A percentile compares a stretch with the other conserved stretches of the same genome.
Evolutionary conservation across 108 stramenopile genomes (phyloP).

Genomic region (Pelagomonas calceolata): DNA sequence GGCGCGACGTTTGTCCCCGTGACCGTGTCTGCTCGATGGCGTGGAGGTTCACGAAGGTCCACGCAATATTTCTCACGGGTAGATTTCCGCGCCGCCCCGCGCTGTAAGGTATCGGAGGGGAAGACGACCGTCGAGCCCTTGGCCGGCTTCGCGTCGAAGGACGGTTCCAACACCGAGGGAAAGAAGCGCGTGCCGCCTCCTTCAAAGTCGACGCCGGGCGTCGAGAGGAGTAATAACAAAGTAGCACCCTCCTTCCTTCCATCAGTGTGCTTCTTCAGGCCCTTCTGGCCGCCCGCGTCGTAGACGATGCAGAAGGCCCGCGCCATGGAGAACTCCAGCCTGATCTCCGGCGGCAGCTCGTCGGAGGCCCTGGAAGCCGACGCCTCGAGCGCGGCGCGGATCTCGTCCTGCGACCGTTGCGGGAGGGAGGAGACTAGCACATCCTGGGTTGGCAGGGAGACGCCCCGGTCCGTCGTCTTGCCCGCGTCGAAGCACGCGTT

Average conservation of each 20-base stretch:
- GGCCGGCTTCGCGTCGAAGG: no score
- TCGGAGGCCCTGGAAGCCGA: not conserved
- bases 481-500: not conserved
- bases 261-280: not conserved
- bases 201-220: not conserved
- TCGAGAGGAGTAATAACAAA: not conserved
- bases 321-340: not conserved
- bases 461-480: not conserved
- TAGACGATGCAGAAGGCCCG: not conserved
- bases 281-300: not conserved
- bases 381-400: not conserved
- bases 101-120: not conserved
- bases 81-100: no score
- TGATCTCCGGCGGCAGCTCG: not conserved
- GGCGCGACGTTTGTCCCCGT: no score
- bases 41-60: no score
- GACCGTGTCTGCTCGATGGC: no score
- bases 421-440: not conserved
- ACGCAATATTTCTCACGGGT: no score
- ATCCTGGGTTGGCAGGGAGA: not conserved
- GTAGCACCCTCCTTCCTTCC: not conserved
- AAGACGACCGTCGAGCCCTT: not conserved
- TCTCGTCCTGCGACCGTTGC: not conserved
- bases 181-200: not conserved
- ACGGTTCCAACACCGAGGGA: not conserved